phyloP scores from a whole-genome alignment of 2,329 filamentous ascomycete genomes.

The Pseudogymnoascus pannorum region DNA sequence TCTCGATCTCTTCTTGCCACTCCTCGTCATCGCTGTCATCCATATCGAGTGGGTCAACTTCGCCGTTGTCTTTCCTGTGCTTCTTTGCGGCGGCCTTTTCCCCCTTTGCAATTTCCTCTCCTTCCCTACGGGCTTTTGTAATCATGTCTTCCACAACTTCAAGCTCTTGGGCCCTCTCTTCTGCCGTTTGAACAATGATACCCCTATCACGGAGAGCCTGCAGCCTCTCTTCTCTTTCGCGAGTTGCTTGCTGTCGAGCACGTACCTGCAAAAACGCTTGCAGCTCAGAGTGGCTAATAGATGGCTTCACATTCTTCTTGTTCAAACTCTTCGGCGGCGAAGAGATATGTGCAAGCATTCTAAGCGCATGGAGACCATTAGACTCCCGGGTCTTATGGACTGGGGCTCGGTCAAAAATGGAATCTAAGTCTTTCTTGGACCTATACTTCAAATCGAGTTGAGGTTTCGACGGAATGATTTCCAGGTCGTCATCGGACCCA shows the following conservation, averaged over 20 bases:
- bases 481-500: conserved; percentile 54
- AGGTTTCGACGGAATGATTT: conserved; percentile 40
- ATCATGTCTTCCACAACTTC: conserved; percentile 82
- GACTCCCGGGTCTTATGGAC: conserved; percentile 55
- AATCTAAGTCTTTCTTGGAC: conserved; percentile 43
- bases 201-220: conserved; percentile 72
- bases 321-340: conserved; percentile 48
- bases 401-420: conserved; percentile 65
- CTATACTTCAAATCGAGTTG: background rate
- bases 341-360: conserved; percentile 64
- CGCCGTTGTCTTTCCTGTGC: conserved; percentile 40
- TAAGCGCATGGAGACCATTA: conserved; percentile 59
- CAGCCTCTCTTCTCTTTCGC: conserved; percentile 70
- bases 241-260: conserved; percentile 71
- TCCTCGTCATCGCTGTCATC: conserved; percentile 52
- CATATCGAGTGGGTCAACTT: conserved; percentile 34
- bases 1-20: conserved; percentile 39
- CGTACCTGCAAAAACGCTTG: conserved; percentile 60
- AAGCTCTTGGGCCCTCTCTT: conserved; percentile 77
- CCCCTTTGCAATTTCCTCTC: conserved; percentile 65
- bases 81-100: conserved; percentile 70
- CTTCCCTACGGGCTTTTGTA: conserved; percentile 74
- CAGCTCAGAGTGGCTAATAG: conserved; percentile 64
- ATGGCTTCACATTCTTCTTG: conserved; percentile 39
- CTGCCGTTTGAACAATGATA: conserved; percentile 71